phyloP scores from a whole-genome alignment of 78 protist species.

The Dictyostelium firmibasis region DNA sequence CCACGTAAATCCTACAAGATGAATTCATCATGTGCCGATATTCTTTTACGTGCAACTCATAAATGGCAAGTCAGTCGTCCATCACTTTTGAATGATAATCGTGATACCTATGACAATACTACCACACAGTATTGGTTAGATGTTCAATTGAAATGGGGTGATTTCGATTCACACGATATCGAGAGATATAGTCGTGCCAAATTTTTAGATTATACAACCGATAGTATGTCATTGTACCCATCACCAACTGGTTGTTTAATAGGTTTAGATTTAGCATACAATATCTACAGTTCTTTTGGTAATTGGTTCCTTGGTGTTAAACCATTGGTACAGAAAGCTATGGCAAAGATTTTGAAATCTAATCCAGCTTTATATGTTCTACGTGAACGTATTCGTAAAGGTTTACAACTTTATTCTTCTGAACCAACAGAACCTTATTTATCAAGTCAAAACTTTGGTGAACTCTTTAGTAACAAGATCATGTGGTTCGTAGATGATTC shows the following conservation, averaged over 20 bases:
- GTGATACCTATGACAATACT: constrained; percentile 94
- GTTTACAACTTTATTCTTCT: constrained; percentile 98
- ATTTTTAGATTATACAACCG: constrained; percentile 99
- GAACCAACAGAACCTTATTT: constrained; percentile 94
- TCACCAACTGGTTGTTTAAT: constrained; percentile 98
- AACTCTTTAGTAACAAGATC: constrained; percentile 97
- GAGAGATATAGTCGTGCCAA: constrained; percentile 98
- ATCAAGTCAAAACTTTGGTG: constrained; percentile 97
- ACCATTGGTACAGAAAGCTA: constrained; percentile 95
- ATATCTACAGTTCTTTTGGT: constrained; percentile 96
- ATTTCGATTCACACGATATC: constrained; percentile 88
- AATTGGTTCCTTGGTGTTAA: constrained; percentile 99
- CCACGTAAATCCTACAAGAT: constrained; percentile 99
- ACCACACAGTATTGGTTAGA: constrained; percentile 99
- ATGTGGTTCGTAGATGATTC: constrained; percentile 99
- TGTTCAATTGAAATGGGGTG: constrained; percentile 98
- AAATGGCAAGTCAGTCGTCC: constrained; percentile 99
- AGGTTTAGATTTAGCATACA: constrained; percentile 99
- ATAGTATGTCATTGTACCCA: constrained; percentile 98
- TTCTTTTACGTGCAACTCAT: constrained; percentile 97
- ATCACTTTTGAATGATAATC: constrained; percentile 93
- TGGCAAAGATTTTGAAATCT: constrained; percentile 97
- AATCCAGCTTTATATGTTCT: constrained; percentile 98
- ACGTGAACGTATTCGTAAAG: constrained; percentile 99
- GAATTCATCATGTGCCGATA: constrained; percentile 99